These are phyloP conservation scores for Jacaranda mimosifolia DNA, from an alignment of 257 asterid species.

Conservation along the genomic window DNA sequence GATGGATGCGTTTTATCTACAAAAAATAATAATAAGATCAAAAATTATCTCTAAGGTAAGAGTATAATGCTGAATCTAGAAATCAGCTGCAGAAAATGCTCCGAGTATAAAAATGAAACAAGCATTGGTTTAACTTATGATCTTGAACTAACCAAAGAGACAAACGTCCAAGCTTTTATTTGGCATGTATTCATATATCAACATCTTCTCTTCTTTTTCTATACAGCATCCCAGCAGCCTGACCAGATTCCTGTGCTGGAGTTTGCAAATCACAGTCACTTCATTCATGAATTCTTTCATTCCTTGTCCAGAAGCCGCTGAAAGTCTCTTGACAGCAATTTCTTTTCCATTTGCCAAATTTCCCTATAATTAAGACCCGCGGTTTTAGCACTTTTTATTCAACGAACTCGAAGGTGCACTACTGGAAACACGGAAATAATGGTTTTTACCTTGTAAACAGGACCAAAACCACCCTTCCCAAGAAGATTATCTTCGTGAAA, in stretches of 20 bases:
- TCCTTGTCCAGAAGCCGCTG: constrained; percentile 52
- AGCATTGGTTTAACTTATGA: neutral
- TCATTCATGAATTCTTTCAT: constrained; percentile 57
- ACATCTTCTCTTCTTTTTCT: constrained; percentile 51
- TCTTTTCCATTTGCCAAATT: constrained; percentile 39
- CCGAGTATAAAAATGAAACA: neutral
- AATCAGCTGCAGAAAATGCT: neutral
- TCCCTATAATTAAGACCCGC: constrained; percentile 33
- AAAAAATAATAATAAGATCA: neutral
- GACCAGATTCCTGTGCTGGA: constrained; percentile 59
- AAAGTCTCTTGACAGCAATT: constrained; percentile 35
- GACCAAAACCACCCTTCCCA: constrained; percentile 75
- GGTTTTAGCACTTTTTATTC: neutral
- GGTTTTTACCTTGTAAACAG: constrained; percentile 62
- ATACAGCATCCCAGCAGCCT: constrained; percentile 53
- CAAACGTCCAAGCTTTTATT: constrained; percentile 44
- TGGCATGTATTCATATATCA: constrained; percentile 57
- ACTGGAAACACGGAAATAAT: neutral
- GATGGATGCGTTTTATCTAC: constrained; percentile 26
- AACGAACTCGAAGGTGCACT: neutral
- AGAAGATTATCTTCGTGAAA: constrained; percentile 52
- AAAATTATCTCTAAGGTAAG: too few relatives aligned
- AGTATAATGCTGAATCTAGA: too few relatives aligned
- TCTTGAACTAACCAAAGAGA: constrained; percentile 38
- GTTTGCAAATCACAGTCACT: constrained; percentile 48